phyloP scores from a whole-genome alignment of 345 rosid species.

The Firmiana major region DNA sequence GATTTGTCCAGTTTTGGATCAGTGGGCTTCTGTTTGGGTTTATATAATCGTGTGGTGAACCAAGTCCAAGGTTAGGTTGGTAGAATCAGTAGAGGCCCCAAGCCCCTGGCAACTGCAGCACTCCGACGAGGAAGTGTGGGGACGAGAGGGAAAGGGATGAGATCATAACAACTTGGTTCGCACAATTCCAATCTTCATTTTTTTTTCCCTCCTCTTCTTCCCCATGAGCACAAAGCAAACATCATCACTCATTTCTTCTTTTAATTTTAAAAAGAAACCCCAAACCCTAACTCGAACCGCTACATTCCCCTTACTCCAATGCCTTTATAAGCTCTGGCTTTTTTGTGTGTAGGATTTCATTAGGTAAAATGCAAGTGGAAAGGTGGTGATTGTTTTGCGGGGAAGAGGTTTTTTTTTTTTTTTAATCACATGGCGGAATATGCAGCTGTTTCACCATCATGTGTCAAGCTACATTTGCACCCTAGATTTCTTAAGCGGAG shows the following conservation, averaged over 20 bases:
- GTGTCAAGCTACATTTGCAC: constrained; percentile 37
- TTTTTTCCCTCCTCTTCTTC: neutral
- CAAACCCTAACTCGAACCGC: neutral
- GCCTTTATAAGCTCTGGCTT: neutral
- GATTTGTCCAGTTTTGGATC: no score
- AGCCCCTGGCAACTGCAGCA: no score
- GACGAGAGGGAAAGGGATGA: no score
- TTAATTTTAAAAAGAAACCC: neutral
- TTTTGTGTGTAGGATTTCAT: constrained; percentile 2
- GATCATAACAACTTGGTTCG: constrained; percentile 23
- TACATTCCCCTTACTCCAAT: neutral
- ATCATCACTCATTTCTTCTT: no score
- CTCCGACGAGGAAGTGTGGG: no score
- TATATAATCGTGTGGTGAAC: no score
- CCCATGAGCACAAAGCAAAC: neutral
- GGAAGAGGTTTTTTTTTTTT: neutral
- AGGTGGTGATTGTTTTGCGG: constrained; percentile 29
- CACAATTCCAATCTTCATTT: constrained; percentile 36
- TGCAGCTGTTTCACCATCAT: neutral
- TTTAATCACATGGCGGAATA: neutral
- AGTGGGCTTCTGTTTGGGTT: no score
- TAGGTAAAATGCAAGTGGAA: neutral
- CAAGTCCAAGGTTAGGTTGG: no score
- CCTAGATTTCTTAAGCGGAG: constrained; percentile 18
- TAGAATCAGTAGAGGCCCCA: no score